A percentile compares a stretch with the other conserved stretches of the same genome.
Evolutionary conservation across 1,284 basidiomycete species (phyloP).

Genomic region (Trametes pubescens): DNA sequence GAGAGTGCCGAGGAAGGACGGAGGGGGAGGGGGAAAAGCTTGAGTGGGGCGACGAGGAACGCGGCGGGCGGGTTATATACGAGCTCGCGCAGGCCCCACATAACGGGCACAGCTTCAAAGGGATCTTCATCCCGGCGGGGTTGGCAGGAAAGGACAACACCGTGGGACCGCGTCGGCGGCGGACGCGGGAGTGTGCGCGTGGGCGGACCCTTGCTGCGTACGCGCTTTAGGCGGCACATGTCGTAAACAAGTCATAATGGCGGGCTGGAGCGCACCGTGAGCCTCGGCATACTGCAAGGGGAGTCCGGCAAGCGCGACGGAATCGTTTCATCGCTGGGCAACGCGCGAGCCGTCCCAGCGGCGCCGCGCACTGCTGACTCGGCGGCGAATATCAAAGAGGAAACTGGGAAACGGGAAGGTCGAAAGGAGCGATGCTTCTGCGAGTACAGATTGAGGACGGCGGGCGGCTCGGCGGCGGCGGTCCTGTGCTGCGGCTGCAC

Average conservation of each 20-base stretch:
- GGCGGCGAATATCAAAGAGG: neutral
- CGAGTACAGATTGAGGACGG: neutral
- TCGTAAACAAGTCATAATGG: conserved; percentile 10
- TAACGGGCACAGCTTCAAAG: neutral
- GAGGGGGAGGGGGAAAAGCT: neutral
- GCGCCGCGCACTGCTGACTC: conserved; percentile 3
- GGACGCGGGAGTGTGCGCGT: neutral
- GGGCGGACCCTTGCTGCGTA: neutral
- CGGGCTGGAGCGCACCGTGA: neutral
- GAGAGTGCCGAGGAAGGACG: neutral
- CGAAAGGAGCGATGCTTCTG: neutral
- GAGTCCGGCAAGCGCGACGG: neutral
- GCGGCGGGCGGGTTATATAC: neutral
- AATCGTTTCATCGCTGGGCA: conserved; percentile 14
- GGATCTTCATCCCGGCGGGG: conserved; percentile 1
- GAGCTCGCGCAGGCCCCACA: neutral
- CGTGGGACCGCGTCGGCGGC: neutral
- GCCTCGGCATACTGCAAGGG: conserved; percentile 2
- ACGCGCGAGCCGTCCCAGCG: neutral
- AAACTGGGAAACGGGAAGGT: neutral
- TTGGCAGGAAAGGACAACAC: neutral
- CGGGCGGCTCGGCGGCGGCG: conserved; percentile 2
- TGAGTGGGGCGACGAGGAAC: neutral
- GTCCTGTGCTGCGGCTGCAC: neutral
- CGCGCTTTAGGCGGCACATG: neutral